Percentiles rank a stretch among this genome's conserved stretches.
Conservation (phyloP, 495 filamentous ascomycete genomes). For the Tuber umbilicatum region DNA sequence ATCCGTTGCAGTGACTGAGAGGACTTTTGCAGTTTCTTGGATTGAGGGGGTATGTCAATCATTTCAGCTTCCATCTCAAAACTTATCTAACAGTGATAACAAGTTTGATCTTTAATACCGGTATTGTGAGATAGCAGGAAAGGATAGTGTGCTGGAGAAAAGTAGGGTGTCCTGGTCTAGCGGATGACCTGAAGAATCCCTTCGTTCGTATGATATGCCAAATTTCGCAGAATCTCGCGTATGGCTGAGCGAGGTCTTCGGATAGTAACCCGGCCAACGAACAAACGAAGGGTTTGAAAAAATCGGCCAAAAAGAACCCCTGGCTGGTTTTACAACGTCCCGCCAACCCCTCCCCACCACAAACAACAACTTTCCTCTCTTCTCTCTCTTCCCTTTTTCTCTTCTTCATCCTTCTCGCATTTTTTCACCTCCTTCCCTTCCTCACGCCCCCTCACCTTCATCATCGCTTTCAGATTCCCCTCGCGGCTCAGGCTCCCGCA, state of each 20-base stretch:
- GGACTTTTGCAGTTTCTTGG: constrained; percentile 5
- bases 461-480: constrained; percentile 9
- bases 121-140: neutral
- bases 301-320: constrained; percentile 31
- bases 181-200: neutral
- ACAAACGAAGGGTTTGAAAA: too few relatives aligned
- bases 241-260: too few relatives aligned
- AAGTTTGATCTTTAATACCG: neutral
- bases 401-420: constrained; percentile 3
- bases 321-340: constrained; percentile 12
- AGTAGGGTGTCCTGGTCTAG: neutral
- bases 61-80: constrained; percentile 1
- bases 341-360: constrained; percentile 17
- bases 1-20: constrained; percentile 13
- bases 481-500: neutral
- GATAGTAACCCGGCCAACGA: too few relatives aligned
- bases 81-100: neutral
- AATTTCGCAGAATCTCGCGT: too few relatives aligned
- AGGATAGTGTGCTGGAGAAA: neutral
- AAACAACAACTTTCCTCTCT: constrained; percentile 10
- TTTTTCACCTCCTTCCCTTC: neutral
- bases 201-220: too few relatives aligned
- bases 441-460: constrained; percentile 8
- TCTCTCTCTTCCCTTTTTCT: constrained; percentile 12
- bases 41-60: neutral